phyloP scores from a whole-genome alignment of 495 filamentous ascomycete species.

The Annulohypoxylon stygium region DNA sequence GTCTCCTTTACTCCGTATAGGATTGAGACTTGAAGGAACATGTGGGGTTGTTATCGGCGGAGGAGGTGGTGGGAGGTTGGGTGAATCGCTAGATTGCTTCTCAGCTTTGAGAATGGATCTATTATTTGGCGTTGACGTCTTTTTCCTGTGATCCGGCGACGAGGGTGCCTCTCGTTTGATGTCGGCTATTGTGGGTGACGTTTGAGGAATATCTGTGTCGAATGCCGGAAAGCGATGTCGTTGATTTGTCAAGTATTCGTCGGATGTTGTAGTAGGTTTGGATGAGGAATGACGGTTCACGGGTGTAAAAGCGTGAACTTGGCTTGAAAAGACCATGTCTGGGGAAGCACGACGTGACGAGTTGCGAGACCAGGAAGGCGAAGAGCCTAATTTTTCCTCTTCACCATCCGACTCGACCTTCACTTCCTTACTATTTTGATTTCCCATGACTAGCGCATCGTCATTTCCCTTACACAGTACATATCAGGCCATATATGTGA shows the following conservation, averaged over 20 bases:
- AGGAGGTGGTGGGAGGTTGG: slow-evolving; percentile 28
- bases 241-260: neutral
- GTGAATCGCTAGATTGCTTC: slow-evolving; percentile 46
- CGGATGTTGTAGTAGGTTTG: neutral
- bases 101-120: slow-evolving; percentile 37
- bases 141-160: slow-evolving; percentile 37
- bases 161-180: slow-evolving; percentile 31
- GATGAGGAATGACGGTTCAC: neutral
- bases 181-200: neutral
- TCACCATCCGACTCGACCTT: slow-evolving; percentile 29
- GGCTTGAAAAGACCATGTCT: slow-evolving; percentile 37
- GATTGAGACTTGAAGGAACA: neutral
- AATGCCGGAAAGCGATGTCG: neutral
- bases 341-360: slow-evolving; percentile 12
- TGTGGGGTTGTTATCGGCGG: neutral
- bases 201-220: slow-evolving; percentile 4
- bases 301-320: slow-evolving; percentile 22
- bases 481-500: neutral
- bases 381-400: neutral
- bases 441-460: slow-evolving; percentile 35
- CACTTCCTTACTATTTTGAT: slow-evolving; percentile 26
- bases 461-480: neutral
- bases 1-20: neutral
- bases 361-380: neutral
- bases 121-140: slow-evolving; percentile 21